These are phyloP conservation scores for Exsudoporus frostii DNA, from an alignment of 768 basidiomycete species.

Conservation along the genomic window DNA sequence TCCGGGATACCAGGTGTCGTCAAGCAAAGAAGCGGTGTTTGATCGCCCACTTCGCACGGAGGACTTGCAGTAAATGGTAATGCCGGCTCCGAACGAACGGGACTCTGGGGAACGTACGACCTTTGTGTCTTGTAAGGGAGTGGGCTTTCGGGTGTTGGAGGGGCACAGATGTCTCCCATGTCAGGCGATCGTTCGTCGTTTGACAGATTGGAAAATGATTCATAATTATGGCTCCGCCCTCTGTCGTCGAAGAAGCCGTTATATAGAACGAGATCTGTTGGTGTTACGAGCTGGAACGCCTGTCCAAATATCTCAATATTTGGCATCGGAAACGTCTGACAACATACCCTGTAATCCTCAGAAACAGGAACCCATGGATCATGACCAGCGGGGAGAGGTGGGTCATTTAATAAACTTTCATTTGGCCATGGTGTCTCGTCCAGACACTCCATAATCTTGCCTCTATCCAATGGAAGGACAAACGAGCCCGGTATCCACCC, in stretches of 20 bases:
- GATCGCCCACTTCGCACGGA: slow-evolving; percentile 39
- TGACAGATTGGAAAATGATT: slow-evolving; percentile 5
- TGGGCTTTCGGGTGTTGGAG: slow-evolving; percentile 34
- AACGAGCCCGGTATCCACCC: slow-evolving; percentile 80
- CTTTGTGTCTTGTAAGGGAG: slow-evolving; percentile 11
- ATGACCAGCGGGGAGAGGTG: slow-evolving; percentile 13
- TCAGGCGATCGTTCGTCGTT: slow-evolving; percentile 7
- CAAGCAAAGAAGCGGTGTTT: slow-evolving; percentile 32
- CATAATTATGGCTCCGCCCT: not conserved
- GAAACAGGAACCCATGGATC: slow-evolving; percentile 21
- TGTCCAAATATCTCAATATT: slow-evolving; percentile 10
- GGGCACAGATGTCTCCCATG: slow-evolving; percentile 1
- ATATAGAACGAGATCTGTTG: slow-evolving; percentile 15
- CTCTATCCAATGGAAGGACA: slow-evolving; percentile 47
- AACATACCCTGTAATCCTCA: slow-evolving; percentile 17
- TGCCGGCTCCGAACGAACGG: not conserved
- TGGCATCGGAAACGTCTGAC: not conserved
- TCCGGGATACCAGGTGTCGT: slow-evolving; percentile 37
- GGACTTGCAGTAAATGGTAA: not conserved
- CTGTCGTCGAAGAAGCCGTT: slow-evolving; percentile 3
- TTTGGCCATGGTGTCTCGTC: slow-evolving; percentile 43
- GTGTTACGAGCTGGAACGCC: slow-evolving; percentile 20
- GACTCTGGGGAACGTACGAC: not conserved
- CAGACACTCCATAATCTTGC: slow-evolving; percentile 40
- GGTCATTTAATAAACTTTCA: not conserved